These are phyloP conservation scores for Pouteria campechiana DNA, from an alignment of 179 eudicot genomes.

Conservation along the genomic window DNA sequence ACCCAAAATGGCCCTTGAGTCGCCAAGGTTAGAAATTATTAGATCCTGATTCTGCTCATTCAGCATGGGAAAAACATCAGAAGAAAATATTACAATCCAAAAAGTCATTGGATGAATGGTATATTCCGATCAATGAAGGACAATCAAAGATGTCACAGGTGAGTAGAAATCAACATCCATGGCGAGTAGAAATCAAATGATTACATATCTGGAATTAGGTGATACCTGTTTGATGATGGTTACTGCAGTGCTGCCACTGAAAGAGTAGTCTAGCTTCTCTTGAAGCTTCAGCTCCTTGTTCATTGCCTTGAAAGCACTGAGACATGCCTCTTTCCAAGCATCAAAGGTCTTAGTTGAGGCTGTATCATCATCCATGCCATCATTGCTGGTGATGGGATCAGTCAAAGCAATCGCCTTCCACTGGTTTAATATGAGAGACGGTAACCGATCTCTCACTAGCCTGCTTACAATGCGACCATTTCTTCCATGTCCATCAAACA, in stretches of 20 bases:
- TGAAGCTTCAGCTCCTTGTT: conserved; percentile 56
- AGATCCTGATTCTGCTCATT: conserved; percentile 44
- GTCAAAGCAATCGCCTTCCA: conserved; percentile 17
- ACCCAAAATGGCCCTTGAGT: conserved; percentile 71
- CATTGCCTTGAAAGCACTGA: conserved; percentile 51
- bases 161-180: no score
- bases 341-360: conserved; percentile 8
- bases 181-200: no score
- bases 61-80: no score
- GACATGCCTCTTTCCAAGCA: conserved; percentile 43
- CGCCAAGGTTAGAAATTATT: conserved; percentile 69
- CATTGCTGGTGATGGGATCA: background rate
- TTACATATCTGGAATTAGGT: no score
- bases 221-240: conserved; percentile 51
- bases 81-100: no score
- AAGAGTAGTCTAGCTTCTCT: conserved; percentile 44
- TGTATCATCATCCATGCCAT: conserved; percentile 5
- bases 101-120: no score
- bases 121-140: no score
- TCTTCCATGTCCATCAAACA: conserved; percentile 79
- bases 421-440: conserved; percentile 35
- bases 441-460: conserved; percentile 50
- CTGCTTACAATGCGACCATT: conserved; percentile 66
- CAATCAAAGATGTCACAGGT: no score
- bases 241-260: conserved; percentile 78